phyloP scores from a whole-genome alignment of 129 eudicot genomes.

The Pittosporum tobira region DNA sequence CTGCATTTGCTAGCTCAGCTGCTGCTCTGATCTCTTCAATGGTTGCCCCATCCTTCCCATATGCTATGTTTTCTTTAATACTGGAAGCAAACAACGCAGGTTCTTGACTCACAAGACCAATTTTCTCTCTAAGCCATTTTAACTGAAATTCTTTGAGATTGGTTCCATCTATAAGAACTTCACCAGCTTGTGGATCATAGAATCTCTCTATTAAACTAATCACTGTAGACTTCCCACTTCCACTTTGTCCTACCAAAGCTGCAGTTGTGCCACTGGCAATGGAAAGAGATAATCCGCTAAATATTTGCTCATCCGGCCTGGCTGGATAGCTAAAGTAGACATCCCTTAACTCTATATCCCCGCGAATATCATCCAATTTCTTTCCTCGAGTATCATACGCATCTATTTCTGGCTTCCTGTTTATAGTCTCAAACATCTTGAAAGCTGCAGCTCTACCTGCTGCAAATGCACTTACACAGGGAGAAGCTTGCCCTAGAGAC shows the following conservation, averaged over 20 bases:
- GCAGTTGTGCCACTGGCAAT: constrained; percentile 47
- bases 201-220: constrained; percentile 44
- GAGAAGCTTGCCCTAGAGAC: constrained; percentile 51
- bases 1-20: constrained; percentile 48
- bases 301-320: constrained; percentile 35
- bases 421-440: constrained; percentile 48
- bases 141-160: constrained; percentile 41
- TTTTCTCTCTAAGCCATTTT: constrained; percentile 42
- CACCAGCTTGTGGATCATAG: constrained; percentile 46
- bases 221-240: constrained; percentile 52
- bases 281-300: constrained; percentile 36
- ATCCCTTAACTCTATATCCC: constrained; percentile 35
- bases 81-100: constrained; percentile 45
- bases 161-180: constrained; percentile 34
- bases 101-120: constrained; percentile 51
- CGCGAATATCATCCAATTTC: constrained; percentile 30
- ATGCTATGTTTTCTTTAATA: constrained; percentile 40
- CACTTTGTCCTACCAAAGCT: constrained; percentile 52
- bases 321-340: constrained; percentile 44
- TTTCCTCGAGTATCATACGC: constrained; percentile 35
- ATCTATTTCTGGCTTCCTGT: constrained; percentile 41
- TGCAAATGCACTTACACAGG: constrained; percentile 40
- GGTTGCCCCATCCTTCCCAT: constrained; percentile 42
- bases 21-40: constrained; percentile 40
- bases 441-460: constrained; percentile 48